Conservation (phyloP, 2,329 filamentous ascomycete genomes). For the Sclerotinia trifoliorum region DNA sequence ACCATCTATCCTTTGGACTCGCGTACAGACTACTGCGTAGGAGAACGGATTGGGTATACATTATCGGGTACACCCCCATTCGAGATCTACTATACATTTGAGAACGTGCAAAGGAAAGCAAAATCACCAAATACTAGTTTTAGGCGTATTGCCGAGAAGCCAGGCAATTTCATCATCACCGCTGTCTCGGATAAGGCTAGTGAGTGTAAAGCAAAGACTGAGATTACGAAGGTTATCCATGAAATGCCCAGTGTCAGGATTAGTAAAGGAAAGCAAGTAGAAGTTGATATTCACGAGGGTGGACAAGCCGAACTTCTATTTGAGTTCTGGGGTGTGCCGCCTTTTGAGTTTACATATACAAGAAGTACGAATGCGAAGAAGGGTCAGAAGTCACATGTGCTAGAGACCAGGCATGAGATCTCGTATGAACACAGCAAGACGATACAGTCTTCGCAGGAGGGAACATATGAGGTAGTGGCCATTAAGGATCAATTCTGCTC, state of each 20-base stretch:
- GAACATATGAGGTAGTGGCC: constrained; percentile 93
- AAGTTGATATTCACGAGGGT: constrained; percentile 94
- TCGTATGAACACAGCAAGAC: constrained; percentile 79
- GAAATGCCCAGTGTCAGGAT: constrained; percentile 89
- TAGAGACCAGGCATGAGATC: constrained; percentile 88
- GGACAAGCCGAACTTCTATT: constrained; percentile 91
- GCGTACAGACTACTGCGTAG: constrained; percentile 87
- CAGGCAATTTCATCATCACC: constrained; percentile 85
- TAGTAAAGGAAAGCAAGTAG: constrained; percentile 75
- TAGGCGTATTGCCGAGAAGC: constrained; percentile 86
- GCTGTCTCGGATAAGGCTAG: constrained; percentile 84
- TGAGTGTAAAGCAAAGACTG: constrained; percentile 77
- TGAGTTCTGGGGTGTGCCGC: constrained; percentile 91
- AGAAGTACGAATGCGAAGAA: constrained; percentile 79
- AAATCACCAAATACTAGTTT: constrained; percentile 79
- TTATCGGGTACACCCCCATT: constrained; percentile 90
- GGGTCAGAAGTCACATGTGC: constrained; percentile 72
- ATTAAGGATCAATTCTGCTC: constrained; percentile 94
- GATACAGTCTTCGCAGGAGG: constrained; percentile 85
- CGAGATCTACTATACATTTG: constrained; percentile 88
- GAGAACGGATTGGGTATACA: constrained; percentile 89
- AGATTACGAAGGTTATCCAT: constrained; percentile 81
- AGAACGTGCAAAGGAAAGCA: constrained; percentile 74
- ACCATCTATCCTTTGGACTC: constrained; percentile 86
- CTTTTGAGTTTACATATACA: constrained; percentile 97